phyloP scores from a whole-genome alignment of 2,329 filamentous ascomycete species.

The Pseudonectria foliicola region DNA sequence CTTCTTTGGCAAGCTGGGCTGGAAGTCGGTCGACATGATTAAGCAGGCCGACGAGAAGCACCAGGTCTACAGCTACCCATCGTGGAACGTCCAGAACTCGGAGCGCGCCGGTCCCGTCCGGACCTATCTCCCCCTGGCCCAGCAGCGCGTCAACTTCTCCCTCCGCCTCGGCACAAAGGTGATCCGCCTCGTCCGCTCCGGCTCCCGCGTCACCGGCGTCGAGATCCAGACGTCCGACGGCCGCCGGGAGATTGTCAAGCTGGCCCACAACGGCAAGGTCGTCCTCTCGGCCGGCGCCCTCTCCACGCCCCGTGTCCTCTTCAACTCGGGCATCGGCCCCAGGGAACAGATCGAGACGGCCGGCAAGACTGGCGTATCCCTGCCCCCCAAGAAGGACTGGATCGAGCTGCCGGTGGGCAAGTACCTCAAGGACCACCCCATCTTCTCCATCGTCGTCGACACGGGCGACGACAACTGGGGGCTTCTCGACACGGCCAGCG shows the following conservation, averaged over 20 bases:
- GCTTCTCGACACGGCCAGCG: conserved; percentile 34
- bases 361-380: conserved; percentile 41
- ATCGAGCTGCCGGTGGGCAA: conserved; percentile 50
- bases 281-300: conserved; percentile 62
- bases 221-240: conserved; percentile 51
- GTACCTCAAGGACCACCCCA: conserved; percentile 48
- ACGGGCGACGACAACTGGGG: conserved; percentile 8
- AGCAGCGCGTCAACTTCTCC: conserved; percentile 54
- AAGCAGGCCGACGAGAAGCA: conserved; percentile 55
- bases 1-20: conserved; percentile 54
- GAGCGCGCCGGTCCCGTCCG: conserved; percentile 63
- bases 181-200: conserved; percentile 54
- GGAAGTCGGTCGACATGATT: conserved; percentile 56
- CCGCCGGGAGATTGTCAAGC: conserved; percentile 47
- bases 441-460: conserved; percentile 25
- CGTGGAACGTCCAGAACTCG: conserved; percentile 60
- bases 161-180: conserved; percentile 59
- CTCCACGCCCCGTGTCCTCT: conserved; percentile 58
- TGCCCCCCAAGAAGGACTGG: conserved; percentile 44
- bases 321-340: conserved; percentile 54
- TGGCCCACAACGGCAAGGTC: conserved; percentile 55
- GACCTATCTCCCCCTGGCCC: conserved; percentile 59
- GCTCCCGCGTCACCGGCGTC: conserved; percentile 55
- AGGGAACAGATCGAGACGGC: conserved; percentile 48
- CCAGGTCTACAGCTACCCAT: conserved; percentile 54